Evolutionary conservation across 352 stramenopile genomes (phyloP).

Genomic region (Pythium dissimile): DNA sequence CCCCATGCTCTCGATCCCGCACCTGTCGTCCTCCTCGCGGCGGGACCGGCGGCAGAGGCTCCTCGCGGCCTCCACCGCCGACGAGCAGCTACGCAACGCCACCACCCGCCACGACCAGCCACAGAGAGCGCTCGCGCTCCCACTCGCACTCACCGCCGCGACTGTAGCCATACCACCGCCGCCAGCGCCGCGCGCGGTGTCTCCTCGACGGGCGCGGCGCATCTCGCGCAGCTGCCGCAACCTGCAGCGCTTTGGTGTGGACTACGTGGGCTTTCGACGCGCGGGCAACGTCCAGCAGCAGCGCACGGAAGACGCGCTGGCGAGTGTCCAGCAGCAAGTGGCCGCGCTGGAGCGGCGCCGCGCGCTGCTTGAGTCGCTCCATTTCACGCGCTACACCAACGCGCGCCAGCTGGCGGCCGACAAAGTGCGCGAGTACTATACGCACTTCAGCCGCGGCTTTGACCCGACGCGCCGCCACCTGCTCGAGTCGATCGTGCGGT

Average conservation of each 20-base stretch:
- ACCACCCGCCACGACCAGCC: no score
- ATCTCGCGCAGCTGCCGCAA: slow-evolving; percentile 43
- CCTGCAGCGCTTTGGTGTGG: slow-evolving; percentile 27
- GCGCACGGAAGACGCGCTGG: slow-evolving; percentile 28
- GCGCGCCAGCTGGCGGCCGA: slow-evolving; percentile 31
- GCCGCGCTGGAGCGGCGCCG: slow-evolving; percentile 42
- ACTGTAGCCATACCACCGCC: not conserved
- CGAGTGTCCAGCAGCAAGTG: slow-evolving; percentile 36
- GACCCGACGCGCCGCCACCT: slow-evolving; percentile 27
- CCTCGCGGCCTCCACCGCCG: no score
- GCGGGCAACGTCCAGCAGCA: slow-evolving; percentile 23
- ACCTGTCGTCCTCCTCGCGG: slow-evolving; percentile 20
- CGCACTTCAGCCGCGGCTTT: slow-evolving; percentile 41
- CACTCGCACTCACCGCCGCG: no score
- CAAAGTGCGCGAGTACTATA: slow-evolving; percentile 49
- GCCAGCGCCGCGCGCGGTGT: not conserved
- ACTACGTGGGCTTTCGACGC: slow-evolving; percentile 34
- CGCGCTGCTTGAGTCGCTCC: slow-evolving; percentile 36
- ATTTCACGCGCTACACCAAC: slow-evolving; percentile 42
- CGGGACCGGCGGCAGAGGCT: no score
- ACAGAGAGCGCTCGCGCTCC: no score
- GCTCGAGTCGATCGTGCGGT: slow-evolving; percentile 40
- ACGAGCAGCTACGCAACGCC: no score
- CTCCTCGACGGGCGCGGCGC: slow-evolving; percentile 3
- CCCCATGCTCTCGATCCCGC: slow-evolving; percentile 33